A percentile compares a stretch with the other conserved stretches of the same genome.
phyloP scores from a whole-genome alignment of 768 basidiomycete species.

The Daedaleopsis nitida region DNA sequence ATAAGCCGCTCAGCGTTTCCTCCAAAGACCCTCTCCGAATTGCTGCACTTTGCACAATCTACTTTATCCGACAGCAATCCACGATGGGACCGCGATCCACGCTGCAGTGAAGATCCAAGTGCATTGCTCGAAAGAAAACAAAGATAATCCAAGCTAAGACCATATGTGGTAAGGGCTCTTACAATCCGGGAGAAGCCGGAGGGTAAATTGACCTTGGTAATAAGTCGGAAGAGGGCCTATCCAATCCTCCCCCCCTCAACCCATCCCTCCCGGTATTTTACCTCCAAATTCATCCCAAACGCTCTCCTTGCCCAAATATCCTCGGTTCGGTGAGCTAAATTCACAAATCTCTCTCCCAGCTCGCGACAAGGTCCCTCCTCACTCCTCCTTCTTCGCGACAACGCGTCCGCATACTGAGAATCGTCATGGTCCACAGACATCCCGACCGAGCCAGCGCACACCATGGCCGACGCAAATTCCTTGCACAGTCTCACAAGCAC shows the following conservation, averaged over 20 bases:
- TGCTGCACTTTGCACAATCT: too few relatives aligned
- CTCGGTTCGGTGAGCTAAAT: slow-evolving; percentile 20
- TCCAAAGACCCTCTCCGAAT: too few relatives aligned
- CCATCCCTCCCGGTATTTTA: slow-evolving; percentile 19
- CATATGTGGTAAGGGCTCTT: not conserved
- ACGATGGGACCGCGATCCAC: too few relatives aligned
- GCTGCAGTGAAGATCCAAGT: too few relatives aligned
- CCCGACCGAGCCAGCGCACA: not conserved
- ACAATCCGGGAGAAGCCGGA: slow-evolving; percentile 2
- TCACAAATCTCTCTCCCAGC: slow-evolving; percentile 4
- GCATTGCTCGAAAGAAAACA: too few relatives aligned
- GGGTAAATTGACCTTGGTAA: slow-evolving; percentile 14
- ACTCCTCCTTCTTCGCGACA: not conserved
- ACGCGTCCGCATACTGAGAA: not conserved
- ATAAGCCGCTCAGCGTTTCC: too few relatives aligned
- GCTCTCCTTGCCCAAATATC: slow-evolving; percentile 10
- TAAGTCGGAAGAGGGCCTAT: slow-evolving; percentile 9
- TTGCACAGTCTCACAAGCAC: slow-evolving; percentile 25
- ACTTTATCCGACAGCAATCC: too few relatives aligned
- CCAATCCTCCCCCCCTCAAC: slow-evolving; percentile 18
- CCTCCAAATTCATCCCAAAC: slow-evolving; percentile 19
- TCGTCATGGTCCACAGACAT: slow-evolving; percentile 4
- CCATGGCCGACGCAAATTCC: slow-evolving; percentile 23
- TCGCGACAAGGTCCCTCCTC: slow-evolving; percentile 3
- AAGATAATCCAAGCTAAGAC: slow-evolving; percentile 4